These are phyloP conservation scores for Fremontodendron californicum DNA, from an alignment of 345 rosid genomes.

Conservation along the genomic window DNA sequence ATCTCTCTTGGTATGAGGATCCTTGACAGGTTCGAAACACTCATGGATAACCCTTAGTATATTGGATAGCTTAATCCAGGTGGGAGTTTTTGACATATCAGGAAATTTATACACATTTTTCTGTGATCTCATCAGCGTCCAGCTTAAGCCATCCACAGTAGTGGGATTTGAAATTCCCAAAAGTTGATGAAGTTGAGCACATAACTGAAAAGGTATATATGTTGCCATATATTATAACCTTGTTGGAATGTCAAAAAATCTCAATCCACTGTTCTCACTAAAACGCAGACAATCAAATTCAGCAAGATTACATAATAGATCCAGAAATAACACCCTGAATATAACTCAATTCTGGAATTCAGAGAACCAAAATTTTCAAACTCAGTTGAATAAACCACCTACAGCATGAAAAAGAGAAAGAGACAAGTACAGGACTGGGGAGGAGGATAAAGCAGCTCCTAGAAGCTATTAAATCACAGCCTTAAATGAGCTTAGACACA, in stretches of 20 bases:
- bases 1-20: conserved; percentile 48
- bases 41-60: conserved; percentile 65
- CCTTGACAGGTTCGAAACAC: conserved; percentile 63
- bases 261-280: not conserved
- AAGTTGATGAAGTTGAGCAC: conserved; percentile 37
- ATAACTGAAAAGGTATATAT: conserved; percentile 23
- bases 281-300: conserved; percentile 4
- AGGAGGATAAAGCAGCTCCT: not conserved
- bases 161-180: conserved; percentile 49
- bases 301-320: not conserved
- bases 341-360: not conserved
- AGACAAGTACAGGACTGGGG: not conserved
- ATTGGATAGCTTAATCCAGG: conserved; percentile 41
- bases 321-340: not conserved
- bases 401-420: conserved; percentile 6
- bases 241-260: not conserved
- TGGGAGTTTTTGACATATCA: conserved; percentile 19
- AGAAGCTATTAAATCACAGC: conserved; percentile 21
- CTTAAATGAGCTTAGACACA: not conserved
- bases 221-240: not conserved
- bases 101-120: conserved; percentile 20
- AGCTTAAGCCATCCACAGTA: conserved; percentile 42
- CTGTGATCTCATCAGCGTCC: conserved; percentile 43
- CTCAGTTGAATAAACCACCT: conserved; percentile 5
- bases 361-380: not conserved